Conservation (phyloP, 139 green algal species). For the Mesotaenium endlicherianum region DNA sequence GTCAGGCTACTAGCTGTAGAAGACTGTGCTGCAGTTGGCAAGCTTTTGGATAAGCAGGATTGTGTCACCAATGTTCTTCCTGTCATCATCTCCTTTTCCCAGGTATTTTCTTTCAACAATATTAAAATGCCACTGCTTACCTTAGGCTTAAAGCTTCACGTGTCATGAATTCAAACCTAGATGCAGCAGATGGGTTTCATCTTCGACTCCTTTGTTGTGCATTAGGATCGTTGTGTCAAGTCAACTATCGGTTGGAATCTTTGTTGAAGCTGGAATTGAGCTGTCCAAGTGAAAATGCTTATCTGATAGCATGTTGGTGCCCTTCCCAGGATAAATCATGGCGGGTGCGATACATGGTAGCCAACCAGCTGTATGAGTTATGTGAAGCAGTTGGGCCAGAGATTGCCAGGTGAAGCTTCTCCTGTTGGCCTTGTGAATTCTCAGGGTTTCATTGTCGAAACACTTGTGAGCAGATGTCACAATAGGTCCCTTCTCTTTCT, state of each 20-base stretch:
- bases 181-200: no score
- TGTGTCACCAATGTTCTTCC: slow-evolving; percentile 74
- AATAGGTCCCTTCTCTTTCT: no score
- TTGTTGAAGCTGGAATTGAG: background rate
- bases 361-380: slow-evolving; percentile 80
- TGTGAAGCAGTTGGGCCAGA: slow-evolving; percentile 82
- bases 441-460: no score
- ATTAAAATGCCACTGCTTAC: no score
- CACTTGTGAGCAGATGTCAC: no score
- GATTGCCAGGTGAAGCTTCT: slow-evolving; percentile 26
- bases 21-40: slow-evolving; percentile 78
- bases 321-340: slow-evolving; percentile 88
- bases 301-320: background rate
- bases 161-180: no score
- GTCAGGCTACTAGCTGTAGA: slow-evolving; percentile 94
- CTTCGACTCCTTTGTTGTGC: no score
- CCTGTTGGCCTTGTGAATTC: no score
- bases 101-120: no score
- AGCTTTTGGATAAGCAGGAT: slow-evolving; percentile 72
- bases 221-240: no score
- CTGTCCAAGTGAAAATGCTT: background rate
- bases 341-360: slow-evolving; percentile 97
- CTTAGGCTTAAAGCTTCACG: no score
- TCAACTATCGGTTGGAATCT: background rate
- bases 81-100: slow-evolving; percentile 81